A percentile compares a stretch with the other conserved stretches of the same genome.
Evolutionary conservation across 805 yeast genomes (phyloP).

Genomic region (Kregervanrija pseudodelftensis): DNA sequence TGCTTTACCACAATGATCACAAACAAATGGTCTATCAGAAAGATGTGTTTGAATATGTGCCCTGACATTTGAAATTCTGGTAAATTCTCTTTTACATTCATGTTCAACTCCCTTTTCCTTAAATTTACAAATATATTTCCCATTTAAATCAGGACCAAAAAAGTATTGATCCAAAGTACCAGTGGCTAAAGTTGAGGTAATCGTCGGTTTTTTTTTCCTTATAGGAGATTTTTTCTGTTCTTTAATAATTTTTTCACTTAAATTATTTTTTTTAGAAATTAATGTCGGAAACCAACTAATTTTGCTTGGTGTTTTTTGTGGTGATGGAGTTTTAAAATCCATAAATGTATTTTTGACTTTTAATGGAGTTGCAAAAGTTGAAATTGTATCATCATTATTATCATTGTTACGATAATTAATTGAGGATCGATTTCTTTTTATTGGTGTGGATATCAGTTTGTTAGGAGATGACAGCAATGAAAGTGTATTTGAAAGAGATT

Average conservation of each 20-base stretch:
- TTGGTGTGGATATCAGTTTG: slow-evolving; percentile 20
- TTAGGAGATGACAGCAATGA: neutral
- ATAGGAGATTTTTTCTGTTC: slow-evolving; percentile 40
- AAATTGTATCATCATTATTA: slow-evolving; percentile 8
- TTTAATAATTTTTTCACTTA: slow-evolving; percentile 23
- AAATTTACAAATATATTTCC: slow-evolving; percentile 66
- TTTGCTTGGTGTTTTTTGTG: slow-evolving; percentile 22
- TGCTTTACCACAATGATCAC: slow-evolving; percentile 70
- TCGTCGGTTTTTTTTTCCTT: slow-evolving; percentile 39
- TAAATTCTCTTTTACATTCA: slow-evolving; percentile 75
- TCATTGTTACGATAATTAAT: slow-evolving; percentile 5
- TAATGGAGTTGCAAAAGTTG: slow-evolving; percentile 20
- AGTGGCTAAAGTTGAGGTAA: slow-evolving; percentile 71
- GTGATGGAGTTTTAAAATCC: slow-evolving; percentile 24
- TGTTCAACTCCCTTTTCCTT: slow-evolving; percentile 25
- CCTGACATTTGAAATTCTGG: slow-evolving; percentile 84
- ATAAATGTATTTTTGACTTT: slow-evolving; percentile 18
- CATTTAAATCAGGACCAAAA: slow-evolving; percentile 69
- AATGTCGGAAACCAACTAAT: slow-evolving; percentile 29
- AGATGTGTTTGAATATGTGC: slow-evolving; percentile 96
- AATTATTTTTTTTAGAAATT: slow-evolving; percentile 25
- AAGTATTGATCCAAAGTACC: slow-evolving; percentile 84
- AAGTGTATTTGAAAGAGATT: slow-evolving; percentile 3
- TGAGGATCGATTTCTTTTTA: slow-evolving; percentile 28
- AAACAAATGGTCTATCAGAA: slow-evolving; percentile 86